Conservation (phyloP, 768 basidiomycete species). For the Trametes coccinea region DNA sequence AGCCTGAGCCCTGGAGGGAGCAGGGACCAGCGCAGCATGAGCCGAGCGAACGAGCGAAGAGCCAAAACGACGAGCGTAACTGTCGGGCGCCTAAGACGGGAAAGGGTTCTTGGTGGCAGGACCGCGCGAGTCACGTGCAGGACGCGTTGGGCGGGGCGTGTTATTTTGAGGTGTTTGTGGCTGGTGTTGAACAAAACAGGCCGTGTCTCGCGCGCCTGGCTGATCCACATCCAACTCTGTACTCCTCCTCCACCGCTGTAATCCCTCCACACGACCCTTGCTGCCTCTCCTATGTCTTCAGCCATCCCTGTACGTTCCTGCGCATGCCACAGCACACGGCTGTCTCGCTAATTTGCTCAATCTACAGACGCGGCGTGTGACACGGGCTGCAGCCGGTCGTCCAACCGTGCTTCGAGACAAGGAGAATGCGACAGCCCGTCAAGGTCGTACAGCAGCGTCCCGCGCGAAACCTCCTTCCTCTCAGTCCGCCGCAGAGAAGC, state of each 20-base stretch:
- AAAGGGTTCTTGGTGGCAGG: background rate
- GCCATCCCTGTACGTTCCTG: conserved; percentile 45
- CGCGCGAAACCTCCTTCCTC: conserved; percentile 60
- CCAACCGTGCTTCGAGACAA: conserved; percentile 55
- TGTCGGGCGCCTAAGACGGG: background rate
- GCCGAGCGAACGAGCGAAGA: conserved; percentile 7
- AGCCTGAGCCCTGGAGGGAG: conserved; percentile 7
- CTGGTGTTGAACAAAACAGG: conserved; percentile 35
- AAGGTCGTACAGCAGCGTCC: conserved; percentile 56
- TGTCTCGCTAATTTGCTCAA: background rate
- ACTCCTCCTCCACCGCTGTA: conserved; percentile 21
- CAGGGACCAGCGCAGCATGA: conserved; percentile 21
- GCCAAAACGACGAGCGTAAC: background rate
- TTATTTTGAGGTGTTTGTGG: conserved; percentile 33
- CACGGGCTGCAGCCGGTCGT: conserved; percentile 50
- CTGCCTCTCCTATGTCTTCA: conserved; percentile 37
- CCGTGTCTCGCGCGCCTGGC: conserved; percentile 7
- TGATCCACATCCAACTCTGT: conserved; percentile 17
- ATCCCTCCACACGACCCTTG: conserved; percentile 10
- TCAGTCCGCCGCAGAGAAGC: conserved; percentile 36
- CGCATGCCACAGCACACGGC: background rate
- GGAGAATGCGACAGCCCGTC: conserved; percentile 72
- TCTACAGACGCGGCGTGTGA: conserved; percentile 62
- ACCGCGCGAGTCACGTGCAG: conserved; percentile 23
- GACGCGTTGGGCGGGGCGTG: conserved; percentile 26